These are phyloP conservation scores for Brassica carinata DNA, from an alignment of 345 rosid species.

Conservation along the genomic window DNA sequence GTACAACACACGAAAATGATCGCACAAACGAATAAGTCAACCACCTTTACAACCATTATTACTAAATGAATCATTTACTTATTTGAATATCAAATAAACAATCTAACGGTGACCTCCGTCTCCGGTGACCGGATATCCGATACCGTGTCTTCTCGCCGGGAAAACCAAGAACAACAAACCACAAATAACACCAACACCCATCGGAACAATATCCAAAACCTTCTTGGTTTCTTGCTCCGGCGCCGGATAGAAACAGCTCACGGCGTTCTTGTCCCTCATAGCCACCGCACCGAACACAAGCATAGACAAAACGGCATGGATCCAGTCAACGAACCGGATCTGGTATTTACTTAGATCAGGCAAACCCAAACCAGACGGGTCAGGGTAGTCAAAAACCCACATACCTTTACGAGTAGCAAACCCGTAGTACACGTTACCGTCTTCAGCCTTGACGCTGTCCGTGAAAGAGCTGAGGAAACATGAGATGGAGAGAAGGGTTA, in stretches of 20 bases:
- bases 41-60: neutral
- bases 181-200: conserved; percentile 75
- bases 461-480: conserved; percentile 83
- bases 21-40: conserved; percentile 13
- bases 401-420: conserved; percentile 70
- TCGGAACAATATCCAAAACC: conserved; percentile 66
- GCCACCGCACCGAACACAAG: conserved; percentile 78
- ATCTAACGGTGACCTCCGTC: conserved; percentile 13
- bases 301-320: conserved; percentile 67
- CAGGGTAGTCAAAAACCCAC: conserved; percentile 71
- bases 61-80: neutral
- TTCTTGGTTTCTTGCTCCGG: conserved; percentile 62
- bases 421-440: conserved; percentile 76
- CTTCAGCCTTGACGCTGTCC: conserved; percentile 60
- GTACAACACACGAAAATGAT: conserved; percentile 10
- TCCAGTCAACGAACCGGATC: conserved; percentile 54
- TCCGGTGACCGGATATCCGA: conserved; percentile 77
- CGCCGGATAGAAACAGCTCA: conserved; percentile 67
- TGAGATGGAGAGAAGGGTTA: conserved; percentile 60
- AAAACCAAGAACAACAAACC: conserved; percentile 73
- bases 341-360: conserved; percentile 59
- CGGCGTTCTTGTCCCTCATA: conserved; percentile 69
- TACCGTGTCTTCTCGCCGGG: conserved; percentile 88
- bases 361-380: conserved; percentile 42
- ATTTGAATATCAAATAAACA: too few species aligned